phyloP scores from a whole-genome alignment of 2,329 filamentous ascomycete species.

The Colletotrichum graminicola region DNA sequence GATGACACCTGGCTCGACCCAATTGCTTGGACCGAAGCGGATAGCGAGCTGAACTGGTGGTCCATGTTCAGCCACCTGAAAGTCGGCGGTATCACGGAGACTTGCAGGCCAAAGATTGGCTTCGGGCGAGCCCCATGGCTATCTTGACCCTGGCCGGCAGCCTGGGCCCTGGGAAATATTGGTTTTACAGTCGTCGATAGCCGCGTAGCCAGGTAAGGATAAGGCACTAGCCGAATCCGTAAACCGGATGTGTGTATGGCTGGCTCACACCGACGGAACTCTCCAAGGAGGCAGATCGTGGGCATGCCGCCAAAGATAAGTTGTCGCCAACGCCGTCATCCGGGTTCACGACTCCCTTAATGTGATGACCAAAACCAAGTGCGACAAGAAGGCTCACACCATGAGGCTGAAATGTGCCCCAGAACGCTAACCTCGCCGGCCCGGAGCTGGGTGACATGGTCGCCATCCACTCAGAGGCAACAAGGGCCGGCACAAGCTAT shows the following conservation, averaged over 20 bases:
- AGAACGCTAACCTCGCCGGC: neutral
- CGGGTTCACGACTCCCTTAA: neutral
- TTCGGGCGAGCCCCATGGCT: conserved; percentile 10
- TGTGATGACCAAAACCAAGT: neutral
- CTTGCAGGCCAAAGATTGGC: conserved; percentile 1
- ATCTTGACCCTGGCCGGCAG: conserved; percentile 25
- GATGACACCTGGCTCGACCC: conserved; percentile 21
- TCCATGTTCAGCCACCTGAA: conserved; percentile 19
- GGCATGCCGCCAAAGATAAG: neutral
- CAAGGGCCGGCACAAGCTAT: neutral
- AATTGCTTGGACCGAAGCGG: conserved; percentile 24
- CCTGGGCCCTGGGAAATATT: conserved; percentile 21
- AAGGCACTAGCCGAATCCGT: neutral
- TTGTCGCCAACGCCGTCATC: neutral
- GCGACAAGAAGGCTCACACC: neutral
- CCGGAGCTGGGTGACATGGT: neutral
- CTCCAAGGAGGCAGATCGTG: neutral
- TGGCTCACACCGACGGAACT: too few relatives aligned
- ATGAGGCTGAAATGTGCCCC: conserved; percentile 1
- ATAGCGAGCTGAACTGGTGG: conserved; percentile 15
- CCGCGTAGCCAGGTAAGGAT: neutral
- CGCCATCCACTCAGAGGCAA: neutral
- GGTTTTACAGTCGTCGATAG: neutral
- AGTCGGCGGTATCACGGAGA: conserved; percentile 4
- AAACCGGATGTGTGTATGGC: neutral